A percentile compares a stretch with the other conserved stretches of the same genome.
Evolutionary conservation across 805 yeast genomes (phyloP).

Genomic region (Starmerella geochares): DNA sequence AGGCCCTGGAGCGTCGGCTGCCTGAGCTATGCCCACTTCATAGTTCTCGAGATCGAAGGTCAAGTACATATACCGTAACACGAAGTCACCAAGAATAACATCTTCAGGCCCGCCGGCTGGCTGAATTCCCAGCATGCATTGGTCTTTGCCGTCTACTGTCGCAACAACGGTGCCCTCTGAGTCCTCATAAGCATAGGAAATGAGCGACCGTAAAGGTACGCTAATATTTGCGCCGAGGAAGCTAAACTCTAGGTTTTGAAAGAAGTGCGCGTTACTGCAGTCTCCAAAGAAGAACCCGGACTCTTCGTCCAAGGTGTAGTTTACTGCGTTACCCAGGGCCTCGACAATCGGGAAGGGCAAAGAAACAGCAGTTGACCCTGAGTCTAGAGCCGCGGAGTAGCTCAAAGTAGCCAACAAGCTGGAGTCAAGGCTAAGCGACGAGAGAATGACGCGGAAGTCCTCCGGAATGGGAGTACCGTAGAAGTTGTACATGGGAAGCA

Average conservation of each 20-base stretch:
- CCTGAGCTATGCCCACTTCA: conserved; percentile 47
- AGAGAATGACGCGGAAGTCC: conserved; percentile 13
- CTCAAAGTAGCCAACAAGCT: background rate
- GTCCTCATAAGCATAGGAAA: background rate
- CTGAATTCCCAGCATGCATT: background rate
- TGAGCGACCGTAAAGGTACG: background rate
- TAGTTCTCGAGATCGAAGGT: conserved; percentile 53
- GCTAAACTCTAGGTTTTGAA: background rate
- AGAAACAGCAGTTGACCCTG: conserved; percentile 1
- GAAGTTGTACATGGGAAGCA: conserved; percentile 21
- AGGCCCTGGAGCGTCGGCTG: conserved; percentile 24
- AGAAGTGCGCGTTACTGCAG: background rate
- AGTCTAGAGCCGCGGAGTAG: background rate
- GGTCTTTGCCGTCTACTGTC: background rate
- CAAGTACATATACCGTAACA: conserved; percentile 52
- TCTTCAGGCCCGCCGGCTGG: conserved; percentile 8
- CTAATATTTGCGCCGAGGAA: conserved; percentile 2
- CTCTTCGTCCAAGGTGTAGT: background rate
- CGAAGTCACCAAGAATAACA: conserved; percentile 50
- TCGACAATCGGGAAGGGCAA: background rate
- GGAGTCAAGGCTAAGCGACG: conserved; percentile 3
- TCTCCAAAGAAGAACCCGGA: background rate
- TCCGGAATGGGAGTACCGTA: conserved; percentile 6
- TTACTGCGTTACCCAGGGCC: background rate
- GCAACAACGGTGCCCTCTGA: background rate